Percentiles rank a stretch among this genome's conserved stretches.
These are phyloP conservation scores for Phylloporus sp. DNA, from an alignment of 768 basidiomycete genomes.

Conservation along the genomic window DNA sequence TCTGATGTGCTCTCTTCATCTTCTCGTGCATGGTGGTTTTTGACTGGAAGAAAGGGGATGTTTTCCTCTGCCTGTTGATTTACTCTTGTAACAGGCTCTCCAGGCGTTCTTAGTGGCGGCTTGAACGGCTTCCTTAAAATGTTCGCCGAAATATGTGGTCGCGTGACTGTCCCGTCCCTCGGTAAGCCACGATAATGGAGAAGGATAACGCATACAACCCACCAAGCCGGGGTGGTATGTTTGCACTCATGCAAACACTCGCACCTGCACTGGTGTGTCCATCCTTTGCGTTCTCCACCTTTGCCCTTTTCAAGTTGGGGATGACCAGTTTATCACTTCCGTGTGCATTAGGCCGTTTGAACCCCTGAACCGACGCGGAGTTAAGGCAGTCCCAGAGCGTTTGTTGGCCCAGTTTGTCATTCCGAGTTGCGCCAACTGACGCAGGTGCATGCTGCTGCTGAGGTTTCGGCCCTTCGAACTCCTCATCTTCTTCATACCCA, in stretches of 20 bases:
- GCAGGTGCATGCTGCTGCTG: neutral
- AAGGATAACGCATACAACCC: neutral
- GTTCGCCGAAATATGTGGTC: conserved; percentile 38
- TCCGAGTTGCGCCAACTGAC: neutral
- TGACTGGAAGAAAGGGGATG: neutral
- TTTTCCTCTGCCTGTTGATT: neutral
- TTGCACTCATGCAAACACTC: neutral
- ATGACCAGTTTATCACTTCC: conserved; percentile 6
- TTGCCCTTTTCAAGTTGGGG: conserved; percentile 21
- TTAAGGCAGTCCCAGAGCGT: conserved; percentile 22
- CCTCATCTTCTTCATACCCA: conserved; percentile 29
- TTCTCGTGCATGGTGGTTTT: neutral
- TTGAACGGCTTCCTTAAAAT: conserved; percentile 52
- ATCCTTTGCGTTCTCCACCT: conserved; percentile 7
- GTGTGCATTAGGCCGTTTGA: conserved; percentile 21
- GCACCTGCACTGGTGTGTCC: neutral
- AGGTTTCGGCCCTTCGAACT: neutral
- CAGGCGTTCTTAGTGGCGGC: conserved; percentile 44
- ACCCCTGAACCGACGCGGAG: conserved; percentile 14
- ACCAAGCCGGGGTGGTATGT: conserved; percentile 25
- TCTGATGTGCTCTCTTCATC: conserved; percentile 2
- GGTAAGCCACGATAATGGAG: neutral
- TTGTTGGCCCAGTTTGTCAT: conserved; percentile 11
- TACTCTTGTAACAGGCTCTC: conserved; percentile 21
- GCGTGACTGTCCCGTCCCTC: conserved; percentile 37